Base-by-base conservation (phyloP, 1,284 basidiomycete species). In the Naganishia sp. region DNA sequence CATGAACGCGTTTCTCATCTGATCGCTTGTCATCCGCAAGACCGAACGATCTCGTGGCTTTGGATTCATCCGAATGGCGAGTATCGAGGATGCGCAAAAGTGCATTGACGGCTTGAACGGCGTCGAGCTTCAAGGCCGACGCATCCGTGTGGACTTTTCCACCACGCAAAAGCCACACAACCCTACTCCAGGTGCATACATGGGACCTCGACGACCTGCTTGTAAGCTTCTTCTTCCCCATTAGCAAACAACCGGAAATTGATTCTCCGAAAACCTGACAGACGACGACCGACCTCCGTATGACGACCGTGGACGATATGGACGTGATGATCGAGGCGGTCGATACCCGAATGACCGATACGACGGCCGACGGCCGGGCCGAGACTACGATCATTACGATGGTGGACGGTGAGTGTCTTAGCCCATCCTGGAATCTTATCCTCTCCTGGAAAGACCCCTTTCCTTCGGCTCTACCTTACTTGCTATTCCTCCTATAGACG, bases 121-220 rank as follows among this genome's bases (percentile, higher is more conserved):
- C 58, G 81, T 94, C 65, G 92, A 95, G 71, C 84, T 99, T 65
- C 95, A 99, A 74, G 95, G 94, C 28, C 90, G 95, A 67, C 86
- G 89, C 57, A 94, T 99, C 74, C 92, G 95, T 65, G 95, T 99
- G 56, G 95, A 99, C 79, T 99, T 90, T 77, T 97, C 93, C 0
- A 90, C 95, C 49, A 99, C 96, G 5, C 87, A 90, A 70, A 87
- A 90, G 63, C 90, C 95, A 31, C 95, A 99, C 80, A 88, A 90
- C 17, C 92, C 96, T 11, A 99, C 95, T 17, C 95, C 96, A 4
- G 95, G 95, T 70, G 91, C 97, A 81, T 99, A 99, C 82, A 94
- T 94, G 89, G 93, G 94, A 18, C 89, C 91, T 73, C 88, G 90
- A 71, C 88, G 90, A 51, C 83, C 85, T 68, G 81, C 79, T 32